Base-by-base conservation (phyloP, 345 rosid genomes). In the Eucalyptus pauciflora region DNA sequence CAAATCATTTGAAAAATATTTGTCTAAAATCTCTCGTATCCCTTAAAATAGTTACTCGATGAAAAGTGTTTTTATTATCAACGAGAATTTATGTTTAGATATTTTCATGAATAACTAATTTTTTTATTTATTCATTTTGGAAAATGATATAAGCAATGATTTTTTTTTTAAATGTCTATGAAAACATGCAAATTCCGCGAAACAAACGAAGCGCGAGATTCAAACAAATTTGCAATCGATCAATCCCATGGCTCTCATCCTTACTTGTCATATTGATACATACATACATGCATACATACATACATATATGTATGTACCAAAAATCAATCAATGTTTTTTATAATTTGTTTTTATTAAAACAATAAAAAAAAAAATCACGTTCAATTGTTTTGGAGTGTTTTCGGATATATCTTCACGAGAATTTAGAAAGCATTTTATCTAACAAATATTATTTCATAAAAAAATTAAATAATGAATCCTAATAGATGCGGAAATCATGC, bases 61-160 rank as follows among this genome's bases (percentile, higher is more conserved):
- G 3, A n/a, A 13, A 64, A 64, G 13, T 60, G 3, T 24, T 27
- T 60, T 64, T 15, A n/a, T 64, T 64, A 64, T n/a, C 41, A 7
- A 64, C 3, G 3, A 64, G 2, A 62, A 64, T n/a, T 7, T 64
- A 64, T 13, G 41, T n/a, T 64, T 64, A 27, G 15, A 64, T 15
- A n/a, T 14, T 64, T n/a, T n/a, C 1, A 0, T 62, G 5, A 7
- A 64, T 4, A 7, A 43, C 8, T 6, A 7, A 43, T 43, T n/a
- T 64, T n/a, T 29, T 67, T n/a, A 0, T 16, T 7, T 0, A 67
- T 67, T 67, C 5, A 1, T n/a, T n/a, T 67, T 67, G 31, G 0
- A 7, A 0, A 52, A 52, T 0, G 10, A 3, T 52, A 52, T 67
- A 67, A 67, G 11, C 2, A 1, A 60, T 60, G 4, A 11, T 60